Evolutionary conservation across 2,329 filamentous ascomycete genomes (phyloP).

Genomic region (Curvularia lunata): DNA sequence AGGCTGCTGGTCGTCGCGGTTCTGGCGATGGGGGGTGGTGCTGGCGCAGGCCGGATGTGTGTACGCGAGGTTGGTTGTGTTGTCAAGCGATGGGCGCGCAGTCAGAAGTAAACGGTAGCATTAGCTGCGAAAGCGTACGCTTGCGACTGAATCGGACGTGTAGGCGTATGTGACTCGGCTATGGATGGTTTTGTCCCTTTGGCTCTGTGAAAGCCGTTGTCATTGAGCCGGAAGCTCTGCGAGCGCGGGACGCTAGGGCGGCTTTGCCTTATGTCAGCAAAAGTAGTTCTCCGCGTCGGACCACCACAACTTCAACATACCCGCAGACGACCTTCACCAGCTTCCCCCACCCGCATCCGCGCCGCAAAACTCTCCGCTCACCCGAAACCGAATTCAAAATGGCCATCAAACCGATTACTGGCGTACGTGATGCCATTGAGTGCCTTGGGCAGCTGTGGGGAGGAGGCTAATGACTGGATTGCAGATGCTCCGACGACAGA

Average conservation of each 20-base stretch:
- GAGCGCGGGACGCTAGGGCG: constrained; percentile 23
- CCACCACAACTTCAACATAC: constrained; percentile 41
- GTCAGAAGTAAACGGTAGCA: constrained; percentile 16
- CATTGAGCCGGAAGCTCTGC: constrained; percentile 25
- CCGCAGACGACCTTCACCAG: constrained; percentile 35
- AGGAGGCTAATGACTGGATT: constrained; percentile 36
- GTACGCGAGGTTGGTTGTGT: constrained; percentile 17
- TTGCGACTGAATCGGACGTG: constrained; percentile 13
- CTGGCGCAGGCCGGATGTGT: constrained; percentile 4
- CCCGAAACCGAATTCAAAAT: constrained; percentile 40
- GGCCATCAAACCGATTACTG: constrained; percentile 59
- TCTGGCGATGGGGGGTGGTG: constrained; percentile 9
- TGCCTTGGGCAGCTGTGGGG: constrained; percentile 16
- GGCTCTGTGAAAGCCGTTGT: constrained; percentile 12
- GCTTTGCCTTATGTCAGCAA: constrained; percentile 18
- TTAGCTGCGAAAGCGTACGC: constrained; percentile 9
- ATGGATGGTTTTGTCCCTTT: constrained; percentile 20
- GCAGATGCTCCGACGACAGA: constrained; percentile 69
- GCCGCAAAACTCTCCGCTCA: constrained; percentile 40
- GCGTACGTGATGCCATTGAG: constrained; percentile 54
- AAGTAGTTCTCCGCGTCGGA: constrained; percentile 28
- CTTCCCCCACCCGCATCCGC: constrained; percentile 37
- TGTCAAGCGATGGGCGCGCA: constrained; percentile 18
- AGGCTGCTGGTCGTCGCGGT: constrained; percentile 26
- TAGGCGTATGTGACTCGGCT: constrained; percentile 12